phyloP scores from a whole-genome alignment of 768 basidiomycete species.

The Tylopilus intermedius region DNA sequence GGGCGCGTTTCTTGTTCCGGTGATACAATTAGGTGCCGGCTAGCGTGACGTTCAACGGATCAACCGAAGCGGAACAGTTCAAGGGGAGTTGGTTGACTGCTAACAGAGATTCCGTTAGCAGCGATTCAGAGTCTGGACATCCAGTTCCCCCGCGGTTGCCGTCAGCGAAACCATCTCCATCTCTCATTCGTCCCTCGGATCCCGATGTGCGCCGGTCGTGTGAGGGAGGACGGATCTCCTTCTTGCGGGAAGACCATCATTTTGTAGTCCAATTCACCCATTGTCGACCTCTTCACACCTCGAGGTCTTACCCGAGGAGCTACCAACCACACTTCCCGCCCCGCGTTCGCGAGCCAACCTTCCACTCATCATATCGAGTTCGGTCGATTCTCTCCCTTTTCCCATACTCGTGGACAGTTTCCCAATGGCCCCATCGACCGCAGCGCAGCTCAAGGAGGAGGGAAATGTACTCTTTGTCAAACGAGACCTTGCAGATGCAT shows the following conservation, averaged over 20 bases:
- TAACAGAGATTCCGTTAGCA: constrained; percentile 28
- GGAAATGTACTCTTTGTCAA: neutral
- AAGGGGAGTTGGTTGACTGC: constrained; percentile 51
- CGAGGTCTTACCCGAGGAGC: constrained; percentile 28
- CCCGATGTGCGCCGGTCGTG: constrained; percentile 1
- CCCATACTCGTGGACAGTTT: constrained; percentile 2
- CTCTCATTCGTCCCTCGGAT: constrained; percentile 3
- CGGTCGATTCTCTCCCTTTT: constrained; percentile 4
- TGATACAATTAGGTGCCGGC: constrained; percentile 14
- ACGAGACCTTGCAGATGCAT: neutral
- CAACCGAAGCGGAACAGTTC: constrained; percentile 47
- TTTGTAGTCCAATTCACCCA: constrained; percentile 19
- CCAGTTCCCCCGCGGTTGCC: constrained; percentile 1
- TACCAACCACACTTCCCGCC: constrained; percentile 14
- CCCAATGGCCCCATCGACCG: neutral
- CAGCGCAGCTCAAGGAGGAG: constrained; percentile 1
- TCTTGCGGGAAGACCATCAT: constrained; percentile 17
- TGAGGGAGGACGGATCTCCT: constrained; percentile 15
- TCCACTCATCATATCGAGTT: constrained; percentile 20
- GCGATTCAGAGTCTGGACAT: constrained; percentile 19
- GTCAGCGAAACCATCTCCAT: neutral
- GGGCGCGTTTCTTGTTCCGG: no score
- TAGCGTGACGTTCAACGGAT: constrained; percentile 11
- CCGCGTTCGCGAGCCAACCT: neutral
- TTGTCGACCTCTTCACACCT: constrained; percentile 24